Conservation (phyloP, 148 eudicot genomes). For the Salicornia ramosissima region DNA sequence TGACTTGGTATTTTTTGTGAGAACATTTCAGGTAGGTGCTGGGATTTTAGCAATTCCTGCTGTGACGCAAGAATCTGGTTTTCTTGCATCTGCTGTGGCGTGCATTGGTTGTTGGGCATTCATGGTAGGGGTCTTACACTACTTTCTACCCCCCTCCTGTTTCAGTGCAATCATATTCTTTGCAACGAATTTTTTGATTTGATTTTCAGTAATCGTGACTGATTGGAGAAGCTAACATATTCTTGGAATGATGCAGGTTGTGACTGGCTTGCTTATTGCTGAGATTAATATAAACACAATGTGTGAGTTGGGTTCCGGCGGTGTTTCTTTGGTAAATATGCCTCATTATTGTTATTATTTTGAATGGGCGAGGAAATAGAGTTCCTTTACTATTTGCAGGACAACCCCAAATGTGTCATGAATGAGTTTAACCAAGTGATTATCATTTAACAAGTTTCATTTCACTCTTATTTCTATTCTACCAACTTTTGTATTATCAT, state of each 20-base stretch:
- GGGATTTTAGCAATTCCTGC: slow-evolving; percentile 96
- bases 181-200: no score
- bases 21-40: slow-evolving; percentile 69
- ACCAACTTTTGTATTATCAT: not conserved
- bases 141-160: not conserved
- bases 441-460: not conserved
- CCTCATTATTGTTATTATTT: not conserved
- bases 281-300: slow-evolving; percentile 95
- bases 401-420: not conserved
- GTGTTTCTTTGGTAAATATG: slow-evolving; percentile 76
- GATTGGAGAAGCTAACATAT: not conserved
- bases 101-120: slow-evolving; percentile 81
- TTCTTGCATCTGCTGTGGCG: slow-evolving; percentile 71
- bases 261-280: slow-evolving; percentile 81
- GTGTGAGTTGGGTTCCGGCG: slow-evolving; percentile 93
- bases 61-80: slow-evolving; percentile 89
- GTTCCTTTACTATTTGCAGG: not conserved
- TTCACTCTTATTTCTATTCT: not conserved
- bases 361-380: not conserved
- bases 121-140: slow-evolving; percentile 50
- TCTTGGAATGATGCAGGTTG: slow-evolving; percentile 50
- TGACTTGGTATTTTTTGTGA: slow-evolving; percentile 5
- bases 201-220: not conserved
- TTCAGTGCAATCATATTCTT: no score
- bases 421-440: not conserved